Conservation (phyloP, 371 early-diverging fungal species). For the Paraphysoderma sedebokerense region DNA sequence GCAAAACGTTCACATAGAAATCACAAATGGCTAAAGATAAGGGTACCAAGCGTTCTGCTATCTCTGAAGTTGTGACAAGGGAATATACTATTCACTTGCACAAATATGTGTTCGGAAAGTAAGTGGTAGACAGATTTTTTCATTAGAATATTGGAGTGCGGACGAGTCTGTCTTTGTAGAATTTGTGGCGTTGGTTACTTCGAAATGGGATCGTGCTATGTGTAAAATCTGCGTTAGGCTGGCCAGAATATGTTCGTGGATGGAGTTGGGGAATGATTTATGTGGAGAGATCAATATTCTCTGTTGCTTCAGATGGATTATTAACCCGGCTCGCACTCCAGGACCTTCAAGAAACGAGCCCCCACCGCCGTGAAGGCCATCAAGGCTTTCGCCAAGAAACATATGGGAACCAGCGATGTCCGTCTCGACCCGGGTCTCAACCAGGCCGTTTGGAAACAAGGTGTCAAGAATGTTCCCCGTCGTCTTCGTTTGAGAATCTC, state of each 20-base stretch:
- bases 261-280: too few species aligned
- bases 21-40: conserved; percentile 38
- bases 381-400: conserved; percentile 63
- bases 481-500: conserved; percentile 82
- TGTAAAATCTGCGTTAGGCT: too few species aligned
- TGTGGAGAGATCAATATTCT: too few species aligned
- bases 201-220: too few species aligned
- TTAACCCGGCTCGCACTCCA: too few species aligned
- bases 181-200: too few species aligned
- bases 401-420: conserved; percentile 78
- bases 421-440: conserved; percentile 61
- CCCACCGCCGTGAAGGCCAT: conserved; percentile 85
- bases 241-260: too few species aligned
- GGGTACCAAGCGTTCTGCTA: conserved; percentile 39
- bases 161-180: too few species aligned
- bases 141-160: background rate
- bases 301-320: too few species aligned
- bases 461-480: conserved; percentile 78
- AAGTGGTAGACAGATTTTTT: background rate
- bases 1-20: conserved; percentile 13
- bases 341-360: conserved; percentile 90
- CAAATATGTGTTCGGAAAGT: conserved; percentile 8
- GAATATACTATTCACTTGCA: conserved; percentile 13
- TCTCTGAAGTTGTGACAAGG: conserved; percentile 26
- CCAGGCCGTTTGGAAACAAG: conserved; percentile 72